Evolutionary conservation across 208 protist species (phyloP).

Genomic region (Wallacemonas sp.): DNA sequence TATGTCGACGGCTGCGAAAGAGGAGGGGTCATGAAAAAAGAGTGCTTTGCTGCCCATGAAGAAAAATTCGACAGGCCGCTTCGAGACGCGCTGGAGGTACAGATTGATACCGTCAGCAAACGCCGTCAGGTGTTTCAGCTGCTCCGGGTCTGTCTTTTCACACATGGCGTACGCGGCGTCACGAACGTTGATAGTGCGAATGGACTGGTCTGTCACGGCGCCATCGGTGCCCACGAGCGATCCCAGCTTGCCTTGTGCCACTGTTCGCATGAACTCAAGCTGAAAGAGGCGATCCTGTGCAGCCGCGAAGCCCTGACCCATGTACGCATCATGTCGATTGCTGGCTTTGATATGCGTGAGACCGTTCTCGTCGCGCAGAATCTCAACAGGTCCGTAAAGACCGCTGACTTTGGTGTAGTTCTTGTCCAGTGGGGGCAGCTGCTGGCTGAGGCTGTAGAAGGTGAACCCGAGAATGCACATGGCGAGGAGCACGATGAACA

Average conservation of each 20-base stretch:
- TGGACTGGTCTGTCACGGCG: conserved; percentile 30
- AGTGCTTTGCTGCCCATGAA: conserved; percentile 42
- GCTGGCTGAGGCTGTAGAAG: conserved; percentile 46
- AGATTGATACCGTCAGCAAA: conserved; percentile 63
- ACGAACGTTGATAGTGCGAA: conserved; percentile 49
- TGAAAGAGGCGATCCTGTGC: conserved; percentile 73
- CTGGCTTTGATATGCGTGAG: conserved; percentile 50
- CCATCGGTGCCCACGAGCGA: conserved; percentile 34
- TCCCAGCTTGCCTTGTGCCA: conserved; percentile 33
- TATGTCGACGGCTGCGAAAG: conserved; percentile 39
- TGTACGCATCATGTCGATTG: conserved; percentile 54
- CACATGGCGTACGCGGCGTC: conserved; percentile 42
- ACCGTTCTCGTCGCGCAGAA: conserved; percentile 46
- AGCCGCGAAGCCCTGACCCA: conserved; percentile 61
- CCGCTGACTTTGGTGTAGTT: conserved; percentile 45
- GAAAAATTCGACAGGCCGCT: conserved; percentile 66
- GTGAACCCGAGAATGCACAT: conserved; percentile 46
- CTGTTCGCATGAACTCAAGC: conserved; percentile 56
- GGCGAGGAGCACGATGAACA: conserved; percentile 40
- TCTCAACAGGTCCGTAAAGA: conserved; percentile 38
- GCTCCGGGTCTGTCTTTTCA: conserved; percentile 15
- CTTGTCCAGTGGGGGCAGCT: conserved; percentile 46
- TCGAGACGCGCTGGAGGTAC: conserved; percentile 37
- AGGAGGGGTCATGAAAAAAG: conserved; percentile 42
- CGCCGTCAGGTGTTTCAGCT: conserved; percentile 32